phyloP scores from a whole-genome alignment of 2,329 filamentous ascomycete species.

The Ceratocystiopsis brevicomis region DNA sequence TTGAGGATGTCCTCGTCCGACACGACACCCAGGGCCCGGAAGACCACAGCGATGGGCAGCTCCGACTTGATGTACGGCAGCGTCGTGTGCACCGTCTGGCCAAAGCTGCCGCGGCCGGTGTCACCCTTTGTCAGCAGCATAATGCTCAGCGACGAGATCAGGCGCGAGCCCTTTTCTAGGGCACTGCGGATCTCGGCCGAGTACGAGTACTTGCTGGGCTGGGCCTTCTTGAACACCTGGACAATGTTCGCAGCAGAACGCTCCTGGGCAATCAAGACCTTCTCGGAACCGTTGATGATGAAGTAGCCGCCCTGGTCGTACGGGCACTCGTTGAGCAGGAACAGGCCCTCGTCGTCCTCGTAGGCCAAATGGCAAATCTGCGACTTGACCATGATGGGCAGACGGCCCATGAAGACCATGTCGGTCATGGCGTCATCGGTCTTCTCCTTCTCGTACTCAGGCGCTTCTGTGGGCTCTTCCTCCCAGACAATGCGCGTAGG shows the following conservation, averaged over 20 bases:
- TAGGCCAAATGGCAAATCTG: conserved; percentile 81
- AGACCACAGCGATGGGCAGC: conserved; percentile 86
- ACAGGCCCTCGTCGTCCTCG: conserved; percentile 69
- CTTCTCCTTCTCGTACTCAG: conserved; percentile 31
- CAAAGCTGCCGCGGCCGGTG: conserved; percentile 57
- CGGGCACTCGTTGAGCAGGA: conserved; percentile 85
- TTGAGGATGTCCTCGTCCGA: conserved; percentile 97
- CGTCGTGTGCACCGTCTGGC: conserved; percentile 75
- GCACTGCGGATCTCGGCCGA: conserved; percentile 93
- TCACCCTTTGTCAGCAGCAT: conserved; percentile 81
- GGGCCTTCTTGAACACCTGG: conserved; percentile 95
- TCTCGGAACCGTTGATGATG: conserved; percentile 97
- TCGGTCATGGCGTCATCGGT: conserved; percentile 41
- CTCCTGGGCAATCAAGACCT: conserved; percentile 94
- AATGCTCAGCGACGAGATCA: conserved; percentile 83
- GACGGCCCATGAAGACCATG: conserved; percentile 79
- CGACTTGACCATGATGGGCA: conserved; percentile 96
- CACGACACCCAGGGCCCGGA: conserved; percentile 85
- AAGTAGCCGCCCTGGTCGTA: conserved; percentile 98
- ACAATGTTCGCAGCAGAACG: conserved; percentile 96
- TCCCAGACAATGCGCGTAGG: conserved; percentile 43
- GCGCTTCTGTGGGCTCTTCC: conserved; percentile 34
- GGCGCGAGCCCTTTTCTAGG: conserved; percentile 82
- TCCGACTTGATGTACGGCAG: conserved; percentile 89
- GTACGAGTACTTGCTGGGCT: conserved; percentile 80